Evolutionary conservation across 495 filamentous ascomycete species (phyloP).

Genomic region (Aspergillus ellipticus): DNA sequence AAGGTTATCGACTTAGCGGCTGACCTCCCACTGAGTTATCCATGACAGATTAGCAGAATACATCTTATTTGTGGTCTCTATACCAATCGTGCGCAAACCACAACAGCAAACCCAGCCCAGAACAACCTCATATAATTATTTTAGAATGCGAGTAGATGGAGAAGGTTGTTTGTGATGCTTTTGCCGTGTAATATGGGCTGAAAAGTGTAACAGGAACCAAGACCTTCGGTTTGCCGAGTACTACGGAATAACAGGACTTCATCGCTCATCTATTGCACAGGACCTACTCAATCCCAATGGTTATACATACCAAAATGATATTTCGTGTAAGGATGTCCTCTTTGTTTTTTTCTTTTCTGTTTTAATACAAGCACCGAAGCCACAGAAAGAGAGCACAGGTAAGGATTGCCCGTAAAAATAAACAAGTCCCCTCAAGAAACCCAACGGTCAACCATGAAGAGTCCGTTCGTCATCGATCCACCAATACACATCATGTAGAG

Average conservation of each 20-base stretch:
- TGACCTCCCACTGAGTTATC: conserved; percentile 46
- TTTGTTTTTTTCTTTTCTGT: background rate
- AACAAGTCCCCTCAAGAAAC: background rate
- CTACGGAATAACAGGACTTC: too few relatives aligned
- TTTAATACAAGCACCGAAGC: background rate
- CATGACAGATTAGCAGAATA: conserved; percentile 39
- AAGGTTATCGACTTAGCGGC: conserved; percentile 40
- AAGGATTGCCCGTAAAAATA: background rate
- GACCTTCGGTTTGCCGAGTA: too few relatives aligned
- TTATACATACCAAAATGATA: background rate
- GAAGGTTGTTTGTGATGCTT: too few relatives aligned
- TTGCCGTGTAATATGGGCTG: too few relatives aligned
- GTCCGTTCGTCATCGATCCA: background rate
- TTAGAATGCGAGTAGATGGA: too few relatives aligned
- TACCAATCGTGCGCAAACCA: too few relatives aligned
- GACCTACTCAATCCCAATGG: background rate
- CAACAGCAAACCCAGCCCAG: too few relatives aligned
- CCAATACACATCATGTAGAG: background rate
- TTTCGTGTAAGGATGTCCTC: background rate
- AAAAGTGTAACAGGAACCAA: too few relatives aligned
- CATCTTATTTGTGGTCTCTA: too few relatives aligned
- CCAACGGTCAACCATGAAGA: background rate
- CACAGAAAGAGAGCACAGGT: background rate
- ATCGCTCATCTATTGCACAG: too few relatives aligned
- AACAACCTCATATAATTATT: too few relatives aligned